Evolutionary conservation across 208 protist genomes (phyloP), one percentile per base, ranked within the genome.

Genomic region (Trypanosomatidae sp.): DNA sequence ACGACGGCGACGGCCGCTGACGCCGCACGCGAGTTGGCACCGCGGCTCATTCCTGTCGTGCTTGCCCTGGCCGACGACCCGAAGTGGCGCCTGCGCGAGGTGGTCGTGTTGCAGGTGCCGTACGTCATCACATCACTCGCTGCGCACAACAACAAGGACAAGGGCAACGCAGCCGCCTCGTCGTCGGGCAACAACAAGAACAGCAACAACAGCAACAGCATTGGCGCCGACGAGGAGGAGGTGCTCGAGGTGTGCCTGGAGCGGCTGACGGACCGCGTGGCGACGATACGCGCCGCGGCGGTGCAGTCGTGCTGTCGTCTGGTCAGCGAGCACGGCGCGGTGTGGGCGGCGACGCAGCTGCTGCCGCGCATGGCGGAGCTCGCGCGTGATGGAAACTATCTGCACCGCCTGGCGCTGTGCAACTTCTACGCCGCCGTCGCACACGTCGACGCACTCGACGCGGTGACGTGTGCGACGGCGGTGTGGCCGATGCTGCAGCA

Each of bases 31-130:
- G 78, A 88, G 56, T 43, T 92, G n/a, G 84, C 84, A 26, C 78
- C 84, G 18, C 72, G 69, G 43, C 66, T 92, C 7, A 65, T 92
- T 16, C 84, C 84, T 13, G 84, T 87, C 18, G 72, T 92, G 22
- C 64, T 89, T 21, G 57, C 58, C 30, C 74, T 92, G 43, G 73
- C 77, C 24, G 48, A 56, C 33, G 84, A 92, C 53, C 62, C 73
- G n/a, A 86, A 88, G 54, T 92, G 84, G 84, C 71, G 84, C 1
- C 64, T 92, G 55, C 75, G 84, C 4, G 79, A 92, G 48, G 67
- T 77, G 18, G 84, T 92, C 10, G 68, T 92, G 43, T 70, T 68
- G 28, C 79, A 89, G 58, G 67, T 92, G 46, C 79, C 84, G 1
- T 77, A 70, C 54, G 57, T 92, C 39, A 86, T 92, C 58, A 83